A percentile compares a stretch with the other conserved stretches of the same genome.
phyloP scores from a whole-genome alignment of 768 basidiomycete species.

The Collybiopsis luxurians region DNA sequence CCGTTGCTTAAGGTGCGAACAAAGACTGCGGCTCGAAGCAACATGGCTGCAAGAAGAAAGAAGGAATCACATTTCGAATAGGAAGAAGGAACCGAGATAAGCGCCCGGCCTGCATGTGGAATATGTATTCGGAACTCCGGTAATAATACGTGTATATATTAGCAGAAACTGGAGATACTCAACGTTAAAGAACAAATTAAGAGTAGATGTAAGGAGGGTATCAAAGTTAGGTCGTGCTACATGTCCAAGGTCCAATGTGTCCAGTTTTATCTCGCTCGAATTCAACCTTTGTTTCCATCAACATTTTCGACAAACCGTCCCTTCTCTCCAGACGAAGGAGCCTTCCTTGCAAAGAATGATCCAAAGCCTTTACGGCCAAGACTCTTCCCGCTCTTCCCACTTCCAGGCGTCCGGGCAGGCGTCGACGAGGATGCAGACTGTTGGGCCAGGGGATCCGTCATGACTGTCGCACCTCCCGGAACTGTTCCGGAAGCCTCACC shows the following conservation, averaged over 20 bases:
- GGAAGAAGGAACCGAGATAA: too few species aligned
- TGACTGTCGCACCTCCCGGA: neutral
- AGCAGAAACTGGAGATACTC: too few species aligned
- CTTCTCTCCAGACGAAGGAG: constrained; percentile 18
- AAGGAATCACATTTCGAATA: neutral
- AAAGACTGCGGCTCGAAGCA: neutral
- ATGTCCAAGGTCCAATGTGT: neutral
- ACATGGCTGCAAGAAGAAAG: neutral
- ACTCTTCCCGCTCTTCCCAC: constrained; percentile 8
- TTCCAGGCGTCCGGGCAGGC: neutral
- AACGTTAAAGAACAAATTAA: too few species aligned
- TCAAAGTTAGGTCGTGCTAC: neutral
- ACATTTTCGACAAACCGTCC: constrained; percentile 41
- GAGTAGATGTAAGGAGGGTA: too few species aligned
- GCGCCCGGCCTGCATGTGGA: too few species aligned
- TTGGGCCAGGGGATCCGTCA: neutral
- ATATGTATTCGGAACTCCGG: too few species aligned
- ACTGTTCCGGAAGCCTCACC: neutral
- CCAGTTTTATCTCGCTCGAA: too few species aligned
- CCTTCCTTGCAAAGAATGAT: constrained; percentile 21
- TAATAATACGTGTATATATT: too few species aligned
- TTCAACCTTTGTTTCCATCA: too few species aligned
- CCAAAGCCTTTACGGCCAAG: constrained; percentile 13
- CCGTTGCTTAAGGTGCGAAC: neutral
- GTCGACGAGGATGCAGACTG: neutral